Evolutionary conservation across 202 grass and related monocot genomes (phyloP).

Genomic region (Alloteropsis angusta): DNA sequence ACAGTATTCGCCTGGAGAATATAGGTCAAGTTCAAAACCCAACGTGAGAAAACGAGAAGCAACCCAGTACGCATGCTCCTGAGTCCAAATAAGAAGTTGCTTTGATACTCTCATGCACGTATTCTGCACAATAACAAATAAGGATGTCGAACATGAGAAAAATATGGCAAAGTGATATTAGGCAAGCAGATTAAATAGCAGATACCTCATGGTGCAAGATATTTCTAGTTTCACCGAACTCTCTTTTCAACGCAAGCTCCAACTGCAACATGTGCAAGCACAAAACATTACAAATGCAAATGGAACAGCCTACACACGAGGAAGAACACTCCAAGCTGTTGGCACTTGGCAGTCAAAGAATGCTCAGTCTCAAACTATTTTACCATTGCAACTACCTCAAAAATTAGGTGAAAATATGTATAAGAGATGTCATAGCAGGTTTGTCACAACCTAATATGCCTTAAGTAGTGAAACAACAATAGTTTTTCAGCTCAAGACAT

Average conservation of each 20-base stretch:
- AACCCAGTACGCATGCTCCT: conserved; percentile 81
- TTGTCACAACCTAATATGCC: not conserved
- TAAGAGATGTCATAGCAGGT: not conserved
- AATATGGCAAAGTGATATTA: conserved; percentile 5
- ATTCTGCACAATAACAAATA: conserved; percentile 38
- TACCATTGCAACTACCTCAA: not conserved
- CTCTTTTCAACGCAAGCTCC: conserved; percentile 93
- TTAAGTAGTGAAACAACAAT: not conserved
- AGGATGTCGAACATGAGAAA: conserved; percentile 20
- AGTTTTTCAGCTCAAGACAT: not conserved
- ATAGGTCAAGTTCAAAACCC: conserved; percentile 91
- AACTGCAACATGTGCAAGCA: conserved; percentile 39
- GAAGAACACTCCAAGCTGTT: not conserved
- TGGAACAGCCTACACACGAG: not conserved
- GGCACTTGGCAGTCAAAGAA: not conserved
- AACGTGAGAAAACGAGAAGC: conserved; percentile 88
- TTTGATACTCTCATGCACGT: conserved; percentile 89
- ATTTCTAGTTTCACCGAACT: conserved; percentile 70
- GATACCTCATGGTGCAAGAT: conserved; percentile 55
- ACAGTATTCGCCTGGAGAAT: conserved; percentile 71
- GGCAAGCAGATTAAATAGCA: conserved; percentile 8
- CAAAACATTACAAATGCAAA: conserved; percentile 28
- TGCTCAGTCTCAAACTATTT: not conserved
- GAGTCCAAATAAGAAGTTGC: conserved; percentile 81
- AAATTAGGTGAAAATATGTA: not conserved